Percentiles rank a stretch among this genome's conserved stretches.
phyloP scores from a whole-genome alignment of 495 filamentous ascomycete genomes.

The Beverwykella pulmonaria region DNA sequence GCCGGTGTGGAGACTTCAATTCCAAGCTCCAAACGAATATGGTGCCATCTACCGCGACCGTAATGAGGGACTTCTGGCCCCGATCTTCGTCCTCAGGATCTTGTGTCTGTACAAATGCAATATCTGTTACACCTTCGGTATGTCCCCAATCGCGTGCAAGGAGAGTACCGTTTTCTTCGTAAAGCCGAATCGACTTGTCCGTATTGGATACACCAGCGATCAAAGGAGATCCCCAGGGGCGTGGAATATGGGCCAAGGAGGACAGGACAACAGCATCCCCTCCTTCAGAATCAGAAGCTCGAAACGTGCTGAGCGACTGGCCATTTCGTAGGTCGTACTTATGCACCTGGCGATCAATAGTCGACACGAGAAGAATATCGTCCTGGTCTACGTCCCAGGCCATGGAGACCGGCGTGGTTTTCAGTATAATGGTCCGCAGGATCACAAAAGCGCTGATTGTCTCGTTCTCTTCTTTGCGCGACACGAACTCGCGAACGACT shows the following conservation, averaged over 20 bases:
- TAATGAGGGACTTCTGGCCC: conserved; percentile 39
- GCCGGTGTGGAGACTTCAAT: conserved; percentile 13
- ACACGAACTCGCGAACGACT: conserved; percentile 74
- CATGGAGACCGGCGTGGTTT: conserved; percentile 86
- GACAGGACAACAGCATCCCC: conserved; percentile 81
- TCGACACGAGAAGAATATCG: conserved; percentile 69
- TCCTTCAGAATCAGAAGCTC: conserved; percentile 74
- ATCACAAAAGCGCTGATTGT: conserved; percentile 76
- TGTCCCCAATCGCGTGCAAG: conserved; percentile 91
- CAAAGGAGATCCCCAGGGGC: conserved; percentile 52
- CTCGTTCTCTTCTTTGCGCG: conserved; percentile 64
- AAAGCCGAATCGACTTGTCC: conserved; percentile 91
- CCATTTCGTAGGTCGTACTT: conserved; percentile 76
- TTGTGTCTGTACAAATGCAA: conserved; percentile 59
- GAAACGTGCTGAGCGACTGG: conserved; percentile 71
- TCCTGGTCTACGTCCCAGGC: conserved; percentile 59
- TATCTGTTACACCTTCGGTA: conserved; percentile 84
- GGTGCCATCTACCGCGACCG: conserved; percentile 48
- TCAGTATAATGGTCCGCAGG: conserved; percentile 73
- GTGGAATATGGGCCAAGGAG: conserved; percentile 59
- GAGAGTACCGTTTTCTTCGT: conserved; percentile 76
- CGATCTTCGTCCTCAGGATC: conserved; percentile 12
- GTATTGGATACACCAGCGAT: conserved; percentile 85
- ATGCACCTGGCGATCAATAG: conserved; percentile 77
- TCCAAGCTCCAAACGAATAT: conserved; percentile 47